Percentiles rank a stretch among this genome's conserved stretches.
These are phyloP conservation scores for Aspergillus udagawae DNA, from an alignment of 2,329 filamentous ascomycete species.

Conservation along the genomic window DNA sequence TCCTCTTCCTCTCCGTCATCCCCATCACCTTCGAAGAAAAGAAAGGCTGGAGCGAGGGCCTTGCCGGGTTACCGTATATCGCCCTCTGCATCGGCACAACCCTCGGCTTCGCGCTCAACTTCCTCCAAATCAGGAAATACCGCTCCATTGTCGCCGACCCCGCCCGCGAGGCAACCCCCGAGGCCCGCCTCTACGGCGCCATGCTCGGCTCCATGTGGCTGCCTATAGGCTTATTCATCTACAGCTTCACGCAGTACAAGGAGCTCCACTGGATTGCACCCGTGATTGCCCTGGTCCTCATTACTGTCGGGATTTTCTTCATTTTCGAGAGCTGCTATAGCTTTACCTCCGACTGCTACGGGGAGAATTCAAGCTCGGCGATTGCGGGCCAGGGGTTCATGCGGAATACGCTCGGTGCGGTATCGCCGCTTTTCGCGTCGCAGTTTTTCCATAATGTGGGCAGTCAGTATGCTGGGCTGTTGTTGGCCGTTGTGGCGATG, in stretches of 20 bases:
- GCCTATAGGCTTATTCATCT: constrained; percentile 50
- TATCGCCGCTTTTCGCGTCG: constrained; percentile 50
- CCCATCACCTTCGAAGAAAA: constrained; percentile 51
- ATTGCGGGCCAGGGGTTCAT: constrained; percentile 52
- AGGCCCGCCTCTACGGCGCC: constrained; percentile 48
- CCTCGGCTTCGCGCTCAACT: constrained; percentile 47
- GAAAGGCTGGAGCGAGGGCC: constrained; percentile 50
- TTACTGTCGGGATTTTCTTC: constrained; percentile 53
- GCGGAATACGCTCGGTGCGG: constrained; percentile 51
- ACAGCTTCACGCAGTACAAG: constrained; percentile 52
- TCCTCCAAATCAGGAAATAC: constrained; percentile 51
- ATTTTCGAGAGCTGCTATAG: constrained; percentile 42
- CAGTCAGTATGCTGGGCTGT: constrained; percentile 50
- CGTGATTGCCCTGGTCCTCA: constrained; percentile 47
- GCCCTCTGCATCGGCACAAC: constrained; percentile 48
- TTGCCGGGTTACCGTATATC: constrained; percentile 50
- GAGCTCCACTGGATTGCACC: constrained; percentile 49
- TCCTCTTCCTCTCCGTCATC: constrained; percentile 52
- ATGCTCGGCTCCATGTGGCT: constrained; percentile 47
- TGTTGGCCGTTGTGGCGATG: constrained; percentile 46
- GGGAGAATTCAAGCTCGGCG: constrained; percentile 35
- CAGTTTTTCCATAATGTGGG: constrained; percentile 53
- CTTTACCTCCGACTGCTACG: constrained; percentile 53
- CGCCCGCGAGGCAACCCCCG: constrained; percentile 33
- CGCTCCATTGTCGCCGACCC: constrained; percentile 37